These are phyloP conservation scores for Candida hispaniensis DNA, from an alignment of 805 yeast genomes.

Conservation along the genomic window DNA sequence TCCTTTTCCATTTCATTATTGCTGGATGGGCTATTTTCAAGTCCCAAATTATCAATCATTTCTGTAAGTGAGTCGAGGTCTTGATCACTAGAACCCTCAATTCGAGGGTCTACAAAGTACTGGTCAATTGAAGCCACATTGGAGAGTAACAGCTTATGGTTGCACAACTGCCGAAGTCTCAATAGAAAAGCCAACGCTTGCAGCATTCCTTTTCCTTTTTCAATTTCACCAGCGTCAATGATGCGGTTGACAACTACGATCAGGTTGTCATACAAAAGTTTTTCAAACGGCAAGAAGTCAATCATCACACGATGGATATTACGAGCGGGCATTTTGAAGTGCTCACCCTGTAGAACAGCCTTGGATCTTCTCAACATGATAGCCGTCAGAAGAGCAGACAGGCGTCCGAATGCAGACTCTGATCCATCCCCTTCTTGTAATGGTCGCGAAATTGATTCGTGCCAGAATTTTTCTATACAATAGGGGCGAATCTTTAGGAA, in stretches of 20 bases:
- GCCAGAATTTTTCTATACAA: too few species aligned
- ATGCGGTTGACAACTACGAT: slow-evolving; percentile 22
- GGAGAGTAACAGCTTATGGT: slow-evolving; percentile 23
- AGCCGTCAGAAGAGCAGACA: slow-evolving; percentile 26
- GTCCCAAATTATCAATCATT: slow-evolving; percentile 22
- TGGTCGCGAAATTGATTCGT: too few species aligned
- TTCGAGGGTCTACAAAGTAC: slow-evolving; percentile 18
- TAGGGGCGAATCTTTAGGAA: slow-evolving; percentile 32
- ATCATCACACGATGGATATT: slow-evolving; percentile 21
- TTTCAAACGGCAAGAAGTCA: slow-evolving; percentile 25
- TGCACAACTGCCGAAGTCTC: slow-evolving; percentile 32
- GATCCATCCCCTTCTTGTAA: too few species aligned
- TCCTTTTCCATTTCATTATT: slow-evolving; percentile 3
- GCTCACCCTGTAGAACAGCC: slow-evolving; percentile 25
- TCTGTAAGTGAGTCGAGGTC: slow-evolving; percentile 27
- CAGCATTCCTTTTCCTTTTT: slow-evolving; percentile 20
- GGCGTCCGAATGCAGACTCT: too few species aligned
- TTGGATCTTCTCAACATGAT: slow-evolving; percentile 41
- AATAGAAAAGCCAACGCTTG: slow-evolving; percentile 27
- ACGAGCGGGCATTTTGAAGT: slow-evolving; percentile 24
- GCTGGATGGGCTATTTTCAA: slow-evolving; percentile 16
- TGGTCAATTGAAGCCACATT: slow-evolving; percentile 7
- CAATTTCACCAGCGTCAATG: slow-evolving; percentile 5
- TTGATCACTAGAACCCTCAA: slow-evolving; percentile 10
- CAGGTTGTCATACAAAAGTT: slow-evolving; percentile 25